Evolutionary conservation across 1,139 yeast genomes (phyloP).

Genomic region (Yamadazyma trypodendri): DNA sequence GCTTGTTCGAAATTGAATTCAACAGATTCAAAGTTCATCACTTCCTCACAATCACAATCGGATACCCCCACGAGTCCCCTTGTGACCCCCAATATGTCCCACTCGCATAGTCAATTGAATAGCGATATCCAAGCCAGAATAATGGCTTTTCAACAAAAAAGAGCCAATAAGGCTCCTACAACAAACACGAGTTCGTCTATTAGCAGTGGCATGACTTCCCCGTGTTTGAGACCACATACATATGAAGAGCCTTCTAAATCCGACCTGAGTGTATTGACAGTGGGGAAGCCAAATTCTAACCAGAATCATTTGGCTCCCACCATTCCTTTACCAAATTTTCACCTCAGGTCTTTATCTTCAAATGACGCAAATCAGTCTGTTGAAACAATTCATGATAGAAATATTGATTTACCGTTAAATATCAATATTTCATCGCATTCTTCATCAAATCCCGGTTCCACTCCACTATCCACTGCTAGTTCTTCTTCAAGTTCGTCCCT

Average conservation of each 20-base stretch:
- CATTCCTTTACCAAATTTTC: conserved; percentile 17
- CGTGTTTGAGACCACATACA: not conserved
- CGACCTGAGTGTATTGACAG: conserved; percentile 4
- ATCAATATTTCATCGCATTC: not conserved
- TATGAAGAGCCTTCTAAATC: conserved; percentile 10
- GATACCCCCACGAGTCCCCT: conserved; percentile 11
- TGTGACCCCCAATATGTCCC: conserved; percentile 10
- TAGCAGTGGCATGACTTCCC: not conserved
- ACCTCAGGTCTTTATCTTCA: conserved; percentile 15
- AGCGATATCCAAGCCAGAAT: conserved; percentile 75
- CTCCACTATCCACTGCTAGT: conserved; percentile 6
- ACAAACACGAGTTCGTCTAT: not conserved
- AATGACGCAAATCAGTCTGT: conserved; percentile 14
- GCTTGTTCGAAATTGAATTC: not conserved
- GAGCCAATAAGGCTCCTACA: conserved; percentile 31
- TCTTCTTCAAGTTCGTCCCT: conserved; percentile 6
- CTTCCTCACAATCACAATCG: conserved; percentile 8
- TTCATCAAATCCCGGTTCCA: conserved; percentile 2
- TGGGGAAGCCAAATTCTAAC: not conserved
- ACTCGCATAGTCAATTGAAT: conserved; percentile 35
- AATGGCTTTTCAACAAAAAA: conserved; percentile 69
- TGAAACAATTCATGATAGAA: not conserved
- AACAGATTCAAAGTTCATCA: conserved; percentile 3
- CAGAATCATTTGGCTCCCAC: conserved; percentile 13
- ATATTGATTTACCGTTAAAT: not conserved